Percentiles rank a stretch among this genome's conserved stretches.
These are phyloP conservation scores for Phytopythium sindhum DNA, from an alignment of 352 stramenopile species.

Conservation along the genomic window DNA sequence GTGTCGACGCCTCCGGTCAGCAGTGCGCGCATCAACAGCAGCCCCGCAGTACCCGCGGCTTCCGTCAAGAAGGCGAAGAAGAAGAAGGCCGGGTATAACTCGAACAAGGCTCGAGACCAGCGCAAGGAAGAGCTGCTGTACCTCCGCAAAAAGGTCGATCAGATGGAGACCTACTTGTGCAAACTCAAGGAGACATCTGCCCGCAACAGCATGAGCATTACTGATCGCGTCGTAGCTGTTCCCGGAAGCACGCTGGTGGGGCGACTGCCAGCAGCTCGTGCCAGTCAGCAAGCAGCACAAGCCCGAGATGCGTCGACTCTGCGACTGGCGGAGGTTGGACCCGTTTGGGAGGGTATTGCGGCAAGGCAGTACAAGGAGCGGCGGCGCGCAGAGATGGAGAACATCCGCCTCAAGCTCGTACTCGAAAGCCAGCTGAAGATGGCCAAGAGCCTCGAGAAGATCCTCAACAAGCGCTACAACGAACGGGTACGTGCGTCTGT, in stretches of 20 bases:
- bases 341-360: conserved; percentile 53
- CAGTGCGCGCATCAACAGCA: conserved; percentile 11
- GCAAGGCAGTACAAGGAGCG: conserved; percentile 47
- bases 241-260: conserved; percentile 13
- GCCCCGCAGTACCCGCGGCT: conserved; percentile 13
- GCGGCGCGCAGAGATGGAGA: conserved; percentile 44
- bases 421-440: conserved; percentile 51
- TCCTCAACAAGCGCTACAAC: conserved; percentile 27
- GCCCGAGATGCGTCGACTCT: conserved; percentile 19
- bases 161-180: conserved; percentile 39
- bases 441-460: conserved; percentile 34
- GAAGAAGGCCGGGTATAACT: conserved; percentile 50
- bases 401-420: conserved; percentile 40
- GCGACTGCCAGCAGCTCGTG: conserved; percentile 8
- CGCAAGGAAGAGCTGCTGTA: conserved; percentile 71
- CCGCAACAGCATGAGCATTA: conserved; percentile 10
- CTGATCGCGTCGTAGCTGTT: background rate
- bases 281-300: conserved; percentile 2
- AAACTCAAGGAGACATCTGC: conserved; percentile 26
- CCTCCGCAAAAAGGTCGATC: conserved; percentile 50
- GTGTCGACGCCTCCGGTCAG: conserved; percentile 17
- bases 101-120: conserved; percentile 51
- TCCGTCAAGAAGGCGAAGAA: conserved; percentile 23
- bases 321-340: conserved; percentile 29
- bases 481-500: background rate